These are phyloP conservation scores for Centrapalus pauciflorus DNA, from an alignment of 129 eudicot genomes.

Conservation along the genomic window DNA sequence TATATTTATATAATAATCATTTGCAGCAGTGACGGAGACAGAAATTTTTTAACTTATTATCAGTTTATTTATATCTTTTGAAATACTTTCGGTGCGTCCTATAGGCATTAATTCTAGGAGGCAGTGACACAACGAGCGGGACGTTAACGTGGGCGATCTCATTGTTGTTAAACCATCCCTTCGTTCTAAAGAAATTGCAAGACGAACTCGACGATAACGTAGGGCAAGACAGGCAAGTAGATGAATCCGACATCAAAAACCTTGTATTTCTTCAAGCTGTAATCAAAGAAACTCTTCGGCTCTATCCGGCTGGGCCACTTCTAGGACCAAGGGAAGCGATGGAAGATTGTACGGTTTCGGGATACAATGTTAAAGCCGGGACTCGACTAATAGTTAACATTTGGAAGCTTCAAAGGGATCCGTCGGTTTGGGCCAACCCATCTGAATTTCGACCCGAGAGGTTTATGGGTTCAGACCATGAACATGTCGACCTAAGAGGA, in stretches of 20 bases:
- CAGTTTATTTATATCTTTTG: not conserved
- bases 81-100: not conserved
- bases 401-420: conserved; percentile 41
- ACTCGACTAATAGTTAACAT: conserved; percentile 28
- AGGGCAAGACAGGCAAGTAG: conserved; percentile 32
- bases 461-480: conserved; percentile 29
- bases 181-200: conserved; percentile 17
- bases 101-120: conserved; percentile 27
- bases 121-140: conserved; percentile 18
- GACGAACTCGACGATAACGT: conserved; percentile 30
- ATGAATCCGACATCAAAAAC: conserved; percentile 31
- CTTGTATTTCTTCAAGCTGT: conserved; percentile 30
- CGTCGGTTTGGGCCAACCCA: conserved; percentile 32
- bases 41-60: no score
- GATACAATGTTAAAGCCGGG: conserved; percentile 31
- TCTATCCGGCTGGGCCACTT: conserved; percentile 28
- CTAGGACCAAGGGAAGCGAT: conserved; percentile 20
- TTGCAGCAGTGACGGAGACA: no score
- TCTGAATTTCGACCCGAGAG: conserved; percentile 37
- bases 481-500: conserved; percentile 34
- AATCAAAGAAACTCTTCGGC: conserved; percentile 34
- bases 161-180: conserved; percentile 25
- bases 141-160: conserved; percentile 33
- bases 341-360: conserved; percentile 14
- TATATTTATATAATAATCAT: not conserved